A percentile compares a stretch with the other conserved stretches of the same genome.
Evolutionary conservation across 139 green algal species (phyloP).

Genomic region (Tetraselmis chui): DNA sequence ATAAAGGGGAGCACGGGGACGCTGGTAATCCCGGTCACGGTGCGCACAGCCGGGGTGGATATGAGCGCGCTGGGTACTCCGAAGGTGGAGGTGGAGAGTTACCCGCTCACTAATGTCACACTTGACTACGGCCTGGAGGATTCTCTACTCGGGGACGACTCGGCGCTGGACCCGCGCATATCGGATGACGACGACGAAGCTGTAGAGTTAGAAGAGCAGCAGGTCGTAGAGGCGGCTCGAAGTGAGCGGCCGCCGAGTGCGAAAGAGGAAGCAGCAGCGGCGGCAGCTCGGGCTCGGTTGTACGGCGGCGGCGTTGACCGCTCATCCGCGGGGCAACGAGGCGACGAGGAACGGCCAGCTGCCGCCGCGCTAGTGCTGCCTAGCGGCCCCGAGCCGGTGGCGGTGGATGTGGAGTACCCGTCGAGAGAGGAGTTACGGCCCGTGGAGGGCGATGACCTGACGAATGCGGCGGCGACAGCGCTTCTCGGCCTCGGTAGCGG

Average conservation of each 20-base stretch:
- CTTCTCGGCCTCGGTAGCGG: slow-evolving; percentile 5
- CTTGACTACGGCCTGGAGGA: background rate
- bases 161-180: too few relatives aligned
- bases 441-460: background rate
- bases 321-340: too few relatives aligned
- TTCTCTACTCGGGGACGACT: too few relatives aligned
- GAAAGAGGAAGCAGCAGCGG: slow-evolving; percentile 31
- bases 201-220: background rate
- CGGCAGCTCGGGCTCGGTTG: slow-evolving; percentile 29
- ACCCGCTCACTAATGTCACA: background rate
- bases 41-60: background rate
- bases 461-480: background rate
- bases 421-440: slow-evolving; percentile 21
- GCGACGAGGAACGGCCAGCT: background rate
- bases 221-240: too few relatives aligned
- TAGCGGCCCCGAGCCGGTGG: slow-evolving; percentile 31
- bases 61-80: background rate
- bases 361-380: slow-evolving; percentile 16
- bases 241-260: slow-evolving; percentile 13
- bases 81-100: background rate
- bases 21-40: background rate
- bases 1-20: too few relatives aligned
- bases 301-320: background rate
- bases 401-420: slow-evolving; percentile 29
- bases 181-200: background rate